These are phyloP conservation scores for Phanerochaete sordida DNA, from an alignment of 768 basidiomycete genomes.

Conservation along the genomic window DNA sequence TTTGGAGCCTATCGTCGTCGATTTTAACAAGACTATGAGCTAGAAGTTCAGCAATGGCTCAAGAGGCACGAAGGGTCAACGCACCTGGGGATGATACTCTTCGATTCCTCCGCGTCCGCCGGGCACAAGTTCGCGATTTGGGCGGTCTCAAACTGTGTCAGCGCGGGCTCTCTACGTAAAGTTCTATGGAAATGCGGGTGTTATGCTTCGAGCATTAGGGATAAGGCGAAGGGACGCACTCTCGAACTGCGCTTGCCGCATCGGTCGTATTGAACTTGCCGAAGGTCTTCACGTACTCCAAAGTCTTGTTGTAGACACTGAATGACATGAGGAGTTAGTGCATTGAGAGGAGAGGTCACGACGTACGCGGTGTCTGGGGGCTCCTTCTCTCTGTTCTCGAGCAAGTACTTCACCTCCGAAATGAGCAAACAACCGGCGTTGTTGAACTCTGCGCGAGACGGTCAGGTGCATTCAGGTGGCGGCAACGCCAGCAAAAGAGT, in stretches of 20 bases:
- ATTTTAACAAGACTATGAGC: conserved; percentile 70
- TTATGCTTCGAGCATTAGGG: neutral
- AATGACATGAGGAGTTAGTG: neutral
- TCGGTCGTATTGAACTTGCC: conserved; percentile 87
- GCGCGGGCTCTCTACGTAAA: conserved; percentile 68
- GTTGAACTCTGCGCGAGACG: conserved; percentile 65
- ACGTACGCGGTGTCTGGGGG: conserved; percentile 83
- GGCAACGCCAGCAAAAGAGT: neutral
- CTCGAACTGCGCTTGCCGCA: conserved; percentile 81
- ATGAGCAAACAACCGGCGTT: conserved; percentile 89
- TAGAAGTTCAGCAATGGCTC: neutral
- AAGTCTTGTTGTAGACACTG: conserved; percentile 91
- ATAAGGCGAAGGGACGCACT: conserved; percentile 45
- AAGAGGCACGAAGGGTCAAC: conserved; percentile 4
- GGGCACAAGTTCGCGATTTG: conserved; percentile 92
- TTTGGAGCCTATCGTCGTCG: conserved; percentile 83
- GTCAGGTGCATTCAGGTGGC: neutral
- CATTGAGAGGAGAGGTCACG: neutral
- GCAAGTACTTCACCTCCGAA: conserved; percentile 87
- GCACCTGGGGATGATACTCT: conserved; percentile 86
- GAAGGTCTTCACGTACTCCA: conserved; percentile 90
- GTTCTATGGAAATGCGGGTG: conserved; percentile 42
- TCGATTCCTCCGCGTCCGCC: conserved; percentile 84
- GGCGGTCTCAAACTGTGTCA: conserved; percentile 90
- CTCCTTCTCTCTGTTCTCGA: conserved; percentile 85